Conservation (phyloP, 805 yeast species). For the Kazachstania kunashirensis region DNA sequence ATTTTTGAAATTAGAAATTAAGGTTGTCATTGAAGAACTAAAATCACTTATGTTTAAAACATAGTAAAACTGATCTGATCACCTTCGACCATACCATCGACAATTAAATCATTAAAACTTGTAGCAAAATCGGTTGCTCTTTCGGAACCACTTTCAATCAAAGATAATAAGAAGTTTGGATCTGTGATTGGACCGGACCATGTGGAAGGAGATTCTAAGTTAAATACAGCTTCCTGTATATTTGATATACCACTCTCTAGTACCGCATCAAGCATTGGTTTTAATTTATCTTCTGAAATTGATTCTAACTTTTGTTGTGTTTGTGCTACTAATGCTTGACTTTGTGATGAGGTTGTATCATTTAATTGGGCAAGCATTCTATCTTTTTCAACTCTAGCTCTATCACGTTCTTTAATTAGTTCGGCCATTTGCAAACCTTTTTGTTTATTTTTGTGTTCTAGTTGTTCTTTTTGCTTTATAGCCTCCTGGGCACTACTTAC, state of each 20-base stretch:
- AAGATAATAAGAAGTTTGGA: constrained; percentile 30
- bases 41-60: constrained; percentile 32
- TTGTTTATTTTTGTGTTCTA: constrained; percentile 74
- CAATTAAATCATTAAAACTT: constrained; percentile 39
- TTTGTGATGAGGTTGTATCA: neutral
- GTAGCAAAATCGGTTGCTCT: constrained; percentile 73
- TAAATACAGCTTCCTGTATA: constrained; percentile 62
- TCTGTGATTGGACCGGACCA: constrained; percentile 8
- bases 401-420: constrained; percentile 77
- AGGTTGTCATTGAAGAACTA: constrained; percentile 32
- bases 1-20: constrained; percentile 33
- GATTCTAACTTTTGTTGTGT: constrained; percentile 27
- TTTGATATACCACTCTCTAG: constrained; percentile 58
- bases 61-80: constrained; percentile 44
- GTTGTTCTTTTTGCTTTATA: constrained; percentile 66
- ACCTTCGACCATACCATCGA: constrained; percentile 56
- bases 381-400: constrained; percentile 70
- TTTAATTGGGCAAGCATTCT: constrained; percentile 25
- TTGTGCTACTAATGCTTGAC: constrained; percentile 16
- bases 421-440: constrained; percentile 85
- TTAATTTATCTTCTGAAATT: constrained; percentile 37
- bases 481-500: constrained; percentile 89
- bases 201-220: constrained; percentile 53
- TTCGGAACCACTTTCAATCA: constrained; percentile 60
- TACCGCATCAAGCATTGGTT: constrained; percentile 58